phyloP scores from a whole-genome alignment of 257 asterid genomes.

The Solanum chmielewskii region DNA sequence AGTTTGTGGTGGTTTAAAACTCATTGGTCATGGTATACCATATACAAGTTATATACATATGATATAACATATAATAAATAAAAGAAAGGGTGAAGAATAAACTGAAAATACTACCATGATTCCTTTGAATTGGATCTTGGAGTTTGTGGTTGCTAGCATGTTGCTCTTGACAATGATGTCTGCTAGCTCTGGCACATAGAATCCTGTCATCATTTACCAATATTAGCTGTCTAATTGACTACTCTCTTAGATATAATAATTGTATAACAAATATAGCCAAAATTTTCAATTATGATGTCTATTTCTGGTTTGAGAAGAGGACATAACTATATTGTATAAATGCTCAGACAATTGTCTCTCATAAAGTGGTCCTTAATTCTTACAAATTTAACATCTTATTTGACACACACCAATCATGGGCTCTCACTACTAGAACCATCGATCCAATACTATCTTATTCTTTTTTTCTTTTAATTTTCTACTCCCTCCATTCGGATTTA shows the following conservation, averaged over 20 bases:
- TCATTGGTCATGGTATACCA: background rate
- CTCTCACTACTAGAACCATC: background rate
- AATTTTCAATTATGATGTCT: background rate
- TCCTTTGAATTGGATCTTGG: conserved; percentile 23
- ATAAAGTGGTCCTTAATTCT: background rate
- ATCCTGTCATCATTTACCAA: conserved; percentile 2
- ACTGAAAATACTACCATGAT: conserved; percentile 18
- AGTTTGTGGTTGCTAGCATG: background rate
- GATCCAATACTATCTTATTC: background rate
- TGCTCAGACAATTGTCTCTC: background rate
- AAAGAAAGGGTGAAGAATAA: background rate
- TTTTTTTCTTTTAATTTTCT: background rate
- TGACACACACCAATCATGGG: background rate
- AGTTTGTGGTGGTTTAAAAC: no score
- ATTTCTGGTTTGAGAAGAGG: background rate
- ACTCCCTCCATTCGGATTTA: background rate
- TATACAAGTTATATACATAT: background rate
- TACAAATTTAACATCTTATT: background rate
- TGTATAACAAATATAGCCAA: background rate
- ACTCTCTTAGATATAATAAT: background rate
- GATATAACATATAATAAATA: background rate
- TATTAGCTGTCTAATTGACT: background rate
- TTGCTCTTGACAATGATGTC: conserved; percentile 19
- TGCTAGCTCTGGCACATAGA: conserved; percentile 31
- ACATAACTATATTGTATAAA: background rate